A percentile compares a stretch with the other conserved stretches of the same genome.
Evolutionary conservation across 352 stramenopile genomes (phyloP).

Genomic region (Pythium aquatile): DNA sequence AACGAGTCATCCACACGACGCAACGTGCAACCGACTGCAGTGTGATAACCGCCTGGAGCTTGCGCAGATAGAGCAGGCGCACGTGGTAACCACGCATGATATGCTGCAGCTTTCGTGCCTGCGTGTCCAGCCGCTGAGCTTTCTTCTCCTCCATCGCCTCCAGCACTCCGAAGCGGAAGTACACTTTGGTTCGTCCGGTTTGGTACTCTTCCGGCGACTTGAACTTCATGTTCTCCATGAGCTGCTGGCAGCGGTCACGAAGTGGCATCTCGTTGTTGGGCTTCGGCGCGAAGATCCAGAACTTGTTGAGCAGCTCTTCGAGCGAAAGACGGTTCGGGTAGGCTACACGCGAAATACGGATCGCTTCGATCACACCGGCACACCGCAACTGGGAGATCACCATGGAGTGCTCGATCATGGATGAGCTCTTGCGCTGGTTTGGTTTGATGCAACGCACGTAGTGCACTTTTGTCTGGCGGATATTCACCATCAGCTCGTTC

Average conservation of each 20-base stretch:
- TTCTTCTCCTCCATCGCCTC: slow-evolving; percentile 81
- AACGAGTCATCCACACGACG: slow-evolving; percentile 73
- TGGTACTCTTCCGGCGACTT: slow-evolving; percentile 76
- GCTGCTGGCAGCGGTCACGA: slow-evolving; percentile 43
- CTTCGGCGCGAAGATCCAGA: slow-evolving; percentile 64
- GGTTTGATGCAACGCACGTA: slow-evolving; percentile 99
- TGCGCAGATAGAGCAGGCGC: slow-evolving; percentile 61
- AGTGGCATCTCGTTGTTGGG: slow-evolving; percentile 34
- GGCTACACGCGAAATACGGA: slow-evolving; percentile 96
- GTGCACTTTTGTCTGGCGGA: slow-evolving; percentile 95
- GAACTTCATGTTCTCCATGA: slow-evolving; percentile 66
- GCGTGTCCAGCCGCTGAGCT: slow-evolving; percentile 43
- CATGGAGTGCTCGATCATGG: slow-evolving; percentile 87
- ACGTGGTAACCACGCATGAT: slow-evolving; percentile 69
- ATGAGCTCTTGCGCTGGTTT: slow-evolving; percentile 93
- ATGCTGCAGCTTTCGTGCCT: slow-evolving; percentile 67
- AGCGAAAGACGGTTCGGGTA: slow-evolving; percentile 96
- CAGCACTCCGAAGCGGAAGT: slow-evolving; percentile 78
- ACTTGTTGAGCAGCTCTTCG: slow-evolving; percentile 75
- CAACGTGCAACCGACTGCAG: slow-evolving; percentile 82
- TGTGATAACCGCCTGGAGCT: slow-evolving; percentile 70
- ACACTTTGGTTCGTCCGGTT: slow-evolving; percentile 72
- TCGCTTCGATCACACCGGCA: slow-evolving; percentile 98
- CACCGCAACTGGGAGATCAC: slow-evolving; percentile 96
- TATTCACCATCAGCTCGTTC: slow-evolving; percentile 91